Conservation (phyloP, 2,329 filamentous ascomycete genomes). For the Pseudocercospora ulei region DNA sequence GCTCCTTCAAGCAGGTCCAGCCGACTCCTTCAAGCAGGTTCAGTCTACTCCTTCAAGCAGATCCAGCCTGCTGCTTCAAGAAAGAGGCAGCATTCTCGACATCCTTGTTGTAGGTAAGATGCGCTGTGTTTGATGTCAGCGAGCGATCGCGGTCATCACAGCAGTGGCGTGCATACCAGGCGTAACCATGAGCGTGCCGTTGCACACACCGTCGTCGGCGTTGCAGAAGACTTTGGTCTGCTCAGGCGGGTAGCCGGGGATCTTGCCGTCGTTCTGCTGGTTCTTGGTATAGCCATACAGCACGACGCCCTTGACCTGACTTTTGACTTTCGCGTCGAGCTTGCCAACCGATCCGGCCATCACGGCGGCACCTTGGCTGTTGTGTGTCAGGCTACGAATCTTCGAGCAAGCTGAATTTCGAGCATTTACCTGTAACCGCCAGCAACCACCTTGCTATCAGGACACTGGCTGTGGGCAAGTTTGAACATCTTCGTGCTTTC, state of each 20-base stretch:
- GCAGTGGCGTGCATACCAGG: constrained; percentile 12
- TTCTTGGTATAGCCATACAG: constrained; percentile 39
- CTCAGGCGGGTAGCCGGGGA: constrained; percentile 31
- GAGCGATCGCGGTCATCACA: neutral
- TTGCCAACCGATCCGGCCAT: constrained; percentile 33
- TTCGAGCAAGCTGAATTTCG: neutral
- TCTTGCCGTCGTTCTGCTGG: constrained; percentile 33
- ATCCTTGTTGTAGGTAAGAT: constrained; percentile 30
- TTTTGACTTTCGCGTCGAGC: constrained; percentile 26
- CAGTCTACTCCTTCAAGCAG: no score
- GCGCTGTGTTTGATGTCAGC: constrained; percentile 12
- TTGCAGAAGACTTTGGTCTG: constrained; percentile 35
- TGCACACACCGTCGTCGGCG: constrained; percentile 32
- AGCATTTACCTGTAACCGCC: constrained; percentile 26
- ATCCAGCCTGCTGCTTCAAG: constrained; percentile 6
- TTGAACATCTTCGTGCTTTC: constrained; percentile 25
- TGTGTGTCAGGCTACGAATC: constrained; percentile 4
- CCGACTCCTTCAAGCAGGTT: no score
- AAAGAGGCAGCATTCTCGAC: constrained; percentile 17
- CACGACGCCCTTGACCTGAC: constrained; percentile 35
- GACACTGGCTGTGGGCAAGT: constrained; percentile 25
- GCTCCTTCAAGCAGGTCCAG: no score
- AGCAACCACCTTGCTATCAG: constrained; percentile 26
- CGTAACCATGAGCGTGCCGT: constrained; percentile 32
- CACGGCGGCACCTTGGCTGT: constrained; percentile 36